These are phyloP conservation scores for Trichoderma arundinaceum DNA, from an alignment of 2,329 filamentous ascomycete species.

Conservation along the genomic window DNA sequence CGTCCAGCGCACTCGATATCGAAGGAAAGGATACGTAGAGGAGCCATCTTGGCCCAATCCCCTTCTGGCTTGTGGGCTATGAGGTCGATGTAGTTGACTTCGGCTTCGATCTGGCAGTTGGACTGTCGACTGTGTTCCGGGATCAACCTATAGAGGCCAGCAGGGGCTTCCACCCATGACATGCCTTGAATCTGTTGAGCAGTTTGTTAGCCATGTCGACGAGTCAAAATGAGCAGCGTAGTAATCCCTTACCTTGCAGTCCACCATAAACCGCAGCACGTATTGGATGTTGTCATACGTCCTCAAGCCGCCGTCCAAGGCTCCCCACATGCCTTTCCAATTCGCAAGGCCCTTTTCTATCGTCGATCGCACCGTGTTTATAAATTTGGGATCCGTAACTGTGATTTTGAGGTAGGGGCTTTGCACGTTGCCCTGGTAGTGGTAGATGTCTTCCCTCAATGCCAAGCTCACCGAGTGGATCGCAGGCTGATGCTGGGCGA, in stretches of 20 bases:
- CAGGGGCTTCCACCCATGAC: conserved; percentile 92
- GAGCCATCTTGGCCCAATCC: conserved; percentile 98
- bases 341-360: conserved; percentile 81
- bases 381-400: conserved; percentile 85
- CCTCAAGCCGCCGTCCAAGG: conserved; percentile 70
- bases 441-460: conserved; percentile 88
- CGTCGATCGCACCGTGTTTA: conserved; percentile 73
- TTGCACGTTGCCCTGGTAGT: conserved; percentile 91
- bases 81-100: conserved; percentile 80
- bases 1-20: conserved; percentile 98
- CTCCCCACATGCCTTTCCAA: conserved; percentile 89
- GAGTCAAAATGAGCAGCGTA: neutral
- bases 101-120: conserved; percentile 95
- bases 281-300: conserved; percentile 98
- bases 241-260: conserved; percentile 70
- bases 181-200: conserved; percentile 77
- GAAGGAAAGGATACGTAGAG: conserved; percentile 88
- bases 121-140: conserved; percentile 73
- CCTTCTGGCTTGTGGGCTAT: conserved; percentile 87
- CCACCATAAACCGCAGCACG: conserved; percentile 95
- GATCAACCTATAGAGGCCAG: conserved; percentile 74
- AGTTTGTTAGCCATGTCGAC: neutral
- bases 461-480: conserved; percentile 83
- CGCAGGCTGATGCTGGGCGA: conserved; percentile 73
- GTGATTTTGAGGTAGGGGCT: conserved; percentile 93